These are phyloP conservation scores for Arthrobotrys sphaeroides DNA, from an alignment of 2,329 filamentous ascomycete genomes.

Conservation along the genomic window DNA sequence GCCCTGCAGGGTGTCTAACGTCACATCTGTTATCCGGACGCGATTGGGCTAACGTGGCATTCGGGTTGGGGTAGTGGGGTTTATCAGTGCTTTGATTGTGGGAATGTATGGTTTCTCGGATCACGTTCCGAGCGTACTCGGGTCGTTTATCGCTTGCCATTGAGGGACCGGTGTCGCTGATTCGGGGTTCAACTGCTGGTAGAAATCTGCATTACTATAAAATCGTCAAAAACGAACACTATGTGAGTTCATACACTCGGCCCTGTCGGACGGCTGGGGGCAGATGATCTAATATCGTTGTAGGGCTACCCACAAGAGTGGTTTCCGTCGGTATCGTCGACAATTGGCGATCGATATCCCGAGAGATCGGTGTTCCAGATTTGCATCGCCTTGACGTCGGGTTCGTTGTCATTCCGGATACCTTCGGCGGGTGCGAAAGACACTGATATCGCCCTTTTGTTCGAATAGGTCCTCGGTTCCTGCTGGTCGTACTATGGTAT, in stretches of 20 bases:
- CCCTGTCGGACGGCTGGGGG: neutral
- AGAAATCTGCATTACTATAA: constrained; percentile 84
- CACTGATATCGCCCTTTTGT: constrained; percentile 32
- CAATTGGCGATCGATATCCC: constrained; percentile 95
- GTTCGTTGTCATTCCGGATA: constrained; percentile 63
- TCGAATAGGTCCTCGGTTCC: constrained; percentile 81
- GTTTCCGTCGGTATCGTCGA: constrained; percentile 95
- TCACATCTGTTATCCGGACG: constrained; percentile 55
- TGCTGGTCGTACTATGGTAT: constrained; percentile 90
- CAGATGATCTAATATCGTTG: constrained; percentile 12
- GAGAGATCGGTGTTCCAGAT: constrained; percentile 97
- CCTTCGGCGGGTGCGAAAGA: constrained; percentile 1
- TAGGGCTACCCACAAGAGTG: constrained; percentile 88
- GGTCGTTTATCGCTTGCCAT: constrained; percentile 69
- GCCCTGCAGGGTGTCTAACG: constrained; percentile 4
- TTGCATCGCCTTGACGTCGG: constrained; percentile 95
- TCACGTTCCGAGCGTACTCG: constrained; percentile 74
- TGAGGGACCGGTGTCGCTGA: constrained; percentile 14
- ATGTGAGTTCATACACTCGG: constrained; percentile 63
- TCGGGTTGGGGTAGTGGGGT: constrained; percentile 38
- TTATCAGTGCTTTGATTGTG: constrained; percentile 55
- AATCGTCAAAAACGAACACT: constrained; percentile 97
- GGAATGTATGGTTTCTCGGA: constrained; percentile 71
- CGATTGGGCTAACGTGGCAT: constrained; percentile 27
- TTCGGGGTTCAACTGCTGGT: neutral